phyloP scores from a whole-genome alignment of 352 stramenopile genomes.

The Aphanomyces astaci region DNA sequence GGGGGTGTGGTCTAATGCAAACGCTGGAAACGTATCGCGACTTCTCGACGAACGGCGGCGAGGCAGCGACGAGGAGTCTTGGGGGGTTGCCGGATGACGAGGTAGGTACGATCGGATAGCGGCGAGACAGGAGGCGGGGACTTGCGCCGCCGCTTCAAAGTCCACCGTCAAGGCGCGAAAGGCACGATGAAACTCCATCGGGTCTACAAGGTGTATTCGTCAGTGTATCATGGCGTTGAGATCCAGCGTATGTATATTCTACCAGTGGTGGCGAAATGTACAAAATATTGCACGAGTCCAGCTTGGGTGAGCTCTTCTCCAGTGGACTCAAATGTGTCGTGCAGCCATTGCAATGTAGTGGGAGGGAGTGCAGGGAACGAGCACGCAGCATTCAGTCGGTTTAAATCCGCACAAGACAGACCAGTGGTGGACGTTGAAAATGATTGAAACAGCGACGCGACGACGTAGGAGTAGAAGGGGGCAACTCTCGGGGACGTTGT shows the following conservation, averaged over 20 bases:
- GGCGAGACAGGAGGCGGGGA: background rate
- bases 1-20: constrained; percentile 12
- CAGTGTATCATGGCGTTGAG: background rate
- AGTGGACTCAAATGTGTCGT: constrained; percentile 41
- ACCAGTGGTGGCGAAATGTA: constrained; percentile 60
- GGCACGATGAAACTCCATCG: constrained; percentile 45
- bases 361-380: constrained; percentile 27
- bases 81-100: background rate
- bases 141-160: constrained; percentile 25
- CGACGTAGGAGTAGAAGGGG: constrained; percentile 60
- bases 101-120: background rate
- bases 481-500: constrained; percentile 1
- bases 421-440: constrained; percentile 33
- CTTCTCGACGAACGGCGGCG: constrained; percentile 23
- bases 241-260: no score
- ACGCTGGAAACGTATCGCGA: constrained; percentile 6
- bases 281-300: constrained; percentile 59
- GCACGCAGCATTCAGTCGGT: constrained; percentile 41
- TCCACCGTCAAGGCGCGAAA: constrained; percentile 51
- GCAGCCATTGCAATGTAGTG: constrained; percentile 38
- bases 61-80: background rate
- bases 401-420: constrained; percentile 29
- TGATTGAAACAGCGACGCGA: constrained; percentile 45
- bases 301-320: constrained; percentile 38
- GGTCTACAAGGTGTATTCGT: constrained; percentile 31